Conservation (phyloP, 371 early-diverging fungal species). For the Mortierella sp. region DNA sequence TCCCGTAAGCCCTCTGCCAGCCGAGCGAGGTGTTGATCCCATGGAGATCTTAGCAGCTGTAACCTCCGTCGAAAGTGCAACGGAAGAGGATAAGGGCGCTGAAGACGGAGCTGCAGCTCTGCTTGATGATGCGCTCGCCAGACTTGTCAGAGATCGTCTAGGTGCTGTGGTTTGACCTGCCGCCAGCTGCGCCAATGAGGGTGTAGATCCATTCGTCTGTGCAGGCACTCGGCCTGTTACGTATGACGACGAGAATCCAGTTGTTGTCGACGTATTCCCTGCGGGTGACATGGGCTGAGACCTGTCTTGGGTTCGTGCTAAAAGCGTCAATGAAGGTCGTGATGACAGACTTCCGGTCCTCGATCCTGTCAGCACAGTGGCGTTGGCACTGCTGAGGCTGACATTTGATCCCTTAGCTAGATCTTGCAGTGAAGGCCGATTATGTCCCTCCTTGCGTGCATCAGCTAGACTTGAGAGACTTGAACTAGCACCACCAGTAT, state of each 20-base stretch:
- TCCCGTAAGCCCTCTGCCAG: no score
- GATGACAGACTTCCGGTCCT: not conserved
- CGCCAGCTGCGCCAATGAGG: conserved; percentile 10
- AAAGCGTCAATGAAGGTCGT: not conserved
- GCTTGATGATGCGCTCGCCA: conserved; percentile 1
- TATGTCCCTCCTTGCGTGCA: not conserved
- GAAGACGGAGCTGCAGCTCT: not conserved
- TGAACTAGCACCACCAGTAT: not conserved
- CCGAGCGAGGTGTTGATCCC: not conserved
- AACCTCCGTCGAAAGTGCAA: conserved; percentile 2
- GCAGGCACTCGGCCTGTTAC: not conserved
- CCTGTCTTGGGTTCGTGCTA: not conserved
- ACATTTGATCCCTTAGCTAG: conserved; percentile 1
- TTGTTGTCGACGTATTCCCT: not conserved
- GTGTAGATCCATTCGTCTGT: not conserved
- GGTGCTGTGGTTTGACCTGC: conserved; percentile 3
- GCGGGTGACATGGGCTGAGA: not conserved
- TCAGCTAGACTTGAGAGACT: conserved; percentile 4
- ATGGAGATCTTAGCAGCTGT: not conserved
- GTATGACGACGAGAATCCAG: not conserved
- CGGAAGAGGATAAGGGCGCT: not conserved
- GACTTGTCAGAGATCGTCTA: conserved; percentile 5
- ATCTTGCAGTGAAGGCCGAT: conserved; percentile 2
- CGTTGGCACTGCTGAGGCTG: not conserved
- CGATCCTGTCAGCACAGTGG: not conserved